Evolutionary conservation across 768 basidiomycete genomes (phyloP), one percentile per base, ranked within the genome.

Genomic region (Boletus sensibilis): DNA sequence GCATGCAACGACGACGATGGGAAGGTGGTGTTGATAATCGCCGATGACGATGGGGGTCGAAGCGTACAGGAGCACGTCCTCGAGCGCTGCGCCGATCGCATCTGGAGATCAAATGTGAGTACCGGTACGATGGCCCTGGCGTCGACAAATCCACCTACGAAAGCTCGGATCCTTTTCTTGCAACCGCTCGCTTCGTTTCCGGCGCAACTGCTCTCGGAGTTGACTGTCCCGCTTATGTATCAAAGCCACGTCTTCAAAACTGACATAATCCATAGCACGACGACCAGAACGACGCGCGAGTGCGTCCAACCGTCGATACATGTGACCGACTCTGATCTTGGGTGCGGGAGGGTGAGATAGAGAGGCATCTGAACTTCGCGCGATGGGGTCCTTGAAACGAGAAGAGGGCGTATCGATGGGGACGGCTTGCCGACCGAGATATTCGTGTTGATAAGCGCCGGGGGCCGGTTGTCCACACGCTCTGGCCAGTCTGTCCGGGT

Each of bases 1-100:
- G 52, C 76, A 78, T 0, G 75, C 68, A 4, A 75, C 70, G 37
- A 75, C 75, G 3, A 77, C 74, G 23, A 71, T 55, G 7, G 78
- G 78, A 1, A 79, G 58, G 53, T 74, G 53, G 42, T 79, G 73
- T 40, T 70, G 69, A 35, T 70, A 72, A 18, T 76, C 76, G 4
- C 71, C 72, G 3, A 78, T 60, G 29, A 69, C 56, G 18, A 76
- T 69, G 14, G 66, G 53, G 4, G 69, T 62, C 18, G 75, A 71
- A 2, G 74, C 72, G 33, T 68, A 66, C 14, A 70, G 52, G 9
- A 75, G 54, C 6, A 73, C 66, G 18, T 75, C 69, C 16, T 69
- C 65, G 41, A 78, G 63, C 1, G 74, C 62, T n/a, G 71, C 60
- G 0, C 74, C 76, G 48, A 78, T 74, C 9, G 72, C 69, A 27